Evolutionary conservation across 169 alveolate species (phyloP), one percentile per base, ranked within the genome.

Genomic region (Plasmodium malariae): DNA sequence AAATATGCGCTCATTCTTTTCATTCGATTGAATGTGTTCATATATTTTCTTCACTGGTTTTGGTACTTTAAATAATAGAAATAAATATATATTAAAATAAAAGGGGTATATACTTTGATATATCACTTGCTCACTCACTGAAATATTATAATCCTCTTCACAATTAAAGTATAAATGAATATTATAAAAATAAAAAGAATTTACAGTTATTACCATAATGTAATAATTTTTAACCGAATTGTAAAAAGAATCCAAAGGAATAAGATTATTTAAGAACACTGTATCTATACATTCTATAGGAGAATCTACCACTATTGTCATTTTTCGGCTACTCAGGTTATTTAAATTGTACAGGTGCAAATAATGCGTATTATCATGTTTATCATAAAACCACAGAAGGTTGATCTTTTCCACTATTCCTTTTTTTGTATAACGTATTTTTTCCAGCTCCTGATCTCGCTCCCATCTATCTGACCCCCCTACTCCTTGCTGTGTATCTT

Each of bases 161-260:
- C 92, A 86, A 30, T 86, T 86, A 30, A 86, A 86, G 21, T 86
- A 86, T 28, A 86, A 37, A 57, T 86, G 92, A 6, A 86, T 72
- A 19, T 86, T 86, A 30, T 55, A 86, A 69, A 86, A 57, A 48
- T 55, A 86, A 51, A 86, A 86, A 1, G 92, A 55, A 1, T 37
- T 37, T 17, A 54, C 87, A 0, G 92, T 86, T 40, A 86, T 60
- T 17, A 70, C 17, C 87, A 86, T 69, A 7, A 86, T 28, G 26
- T 86, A 86, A 51, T 86, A 57, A 63, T 70, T 86, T 62, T 86
- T 86, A 19, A 37, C 14, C 6, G 60, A 86, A 30, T 70, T 86
- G 26, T 86, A 86, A 34, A 86, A 86, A 1, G 87, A 65, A 7
- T 86, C 92, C 2, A 86, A 19, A 3, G 92, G 92, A 11, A 86